Base-by-base conservation (phyloP, 1,284 basidiomycete species). In the Anthracocystis panici-leucophaei region DNA sequence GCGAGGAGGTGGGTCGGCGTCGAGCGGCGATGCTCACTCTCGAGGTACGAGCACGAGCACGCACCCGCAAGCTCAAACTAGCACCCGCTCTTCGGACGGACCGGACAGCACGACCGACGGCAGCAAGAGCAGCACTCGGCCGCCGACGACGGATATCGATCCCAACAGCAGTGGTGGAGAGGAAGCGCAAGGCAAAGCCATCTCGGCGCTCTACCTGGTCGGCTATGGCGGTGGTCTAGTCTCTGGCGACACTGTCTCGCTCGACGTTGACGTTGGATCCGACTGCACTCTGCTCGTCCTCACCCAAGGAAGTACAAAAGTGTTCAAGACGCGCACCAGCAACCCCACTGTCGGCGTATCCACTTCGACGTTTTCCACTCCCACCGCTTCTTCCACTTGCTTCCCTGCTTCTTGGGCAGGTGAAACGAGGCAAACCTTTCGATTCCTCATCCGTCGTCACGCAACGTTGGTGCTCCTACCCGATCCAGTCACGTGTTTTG, bases 191-290 rank as follows among this genome's bases (percentile, higher is more conserved):
- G 29, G 29, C 3, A 85, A 79, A 31, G 74, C 87, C 21, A 88
- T 94, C 16, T 91, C 90, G 7, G 87, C 92, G 51, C 90, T 91
- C 21, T 98, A 97, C 82, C 87, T 94, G 29, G 87, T 97, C 57
- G 91, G 91, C 23, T 98, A 98, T 78, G 96, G 96, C 1, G 96
- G 96, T 14, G 96, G 96, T 0, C 89, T 98, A 5, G 93, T 99
- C 29, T 90, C 91, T 6, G 95, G 95, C 0, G 96, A 99, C 86
- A 86, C 87, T 41, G 88, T 97, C 41, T 86, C 89, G 50, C 85
- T 97, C 3, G 84, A 87, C 20, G 89, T 92, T 18, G 87, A 90
- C 48, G 89, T 97, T 0, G 89, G 90, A 21, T 81, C 86, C 14
- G 63, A 57, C 84, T 88, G 89, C 29, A 87, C 86, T 3, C 88